These are phyloP conservation scores for Arabidopsis suecica DNA, from an alignment of 345 rosid species.

Conservation along the genomic window DNA sequence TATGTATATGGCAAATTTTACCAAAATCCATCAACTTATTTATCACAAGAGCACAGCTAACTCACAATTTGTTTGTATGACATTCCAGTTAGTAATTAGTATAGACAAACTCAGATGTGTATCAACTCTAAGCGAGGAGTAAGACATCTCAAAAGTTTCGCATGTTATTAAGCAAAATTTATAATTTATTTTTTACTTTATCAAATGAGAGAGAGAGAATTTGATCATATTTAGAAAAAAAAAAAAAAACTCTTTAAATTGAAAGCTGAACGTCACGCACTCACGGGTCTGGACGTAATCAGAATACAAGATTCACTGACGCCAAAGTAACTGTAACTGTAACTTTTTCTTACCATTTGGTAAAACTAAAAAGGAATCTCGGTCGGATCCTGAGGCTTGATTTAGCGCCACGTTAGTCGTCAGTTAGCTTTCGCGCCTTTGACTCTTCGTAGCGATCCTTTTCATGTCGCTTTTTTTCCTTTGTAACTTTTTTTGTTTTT, in stretches of 20 bases:
- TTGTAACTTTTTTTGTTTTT: neutral
- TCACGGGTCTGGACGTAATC: slow-evolving; percentile 27
- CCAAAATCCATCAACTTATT: neutral
- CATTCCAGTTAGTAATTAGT: neutral
- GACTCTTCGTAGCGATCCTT: slow-evolving; percentile 40
- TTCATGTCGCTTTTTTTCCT: slow-evolving; percentile 29
- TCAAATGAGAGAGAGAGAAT: neutral
- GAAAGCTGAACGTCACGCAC: slow-evolving; percentile 20
- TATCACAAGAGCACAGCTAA: neutral
- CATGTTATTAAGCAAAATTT: neutral
- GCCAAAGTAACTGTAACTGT: slow-evolving; percentile 14
- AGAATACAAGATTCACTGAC: slow-evolving; percentile 11
- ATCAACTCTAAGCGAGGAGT: too few relatives aligned
- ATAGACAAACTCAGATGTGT: neutral
- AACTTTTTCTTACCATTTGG: neutral
- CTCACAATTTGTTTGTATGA: neutral
- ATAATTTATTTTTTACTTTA: too few relatives aligned
- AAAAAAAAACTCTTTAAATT: neutral
- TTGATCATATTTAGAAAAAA: neutral
- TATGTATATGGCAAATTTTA: neutral
- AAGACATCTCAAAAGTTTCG: too few relatives aligned
- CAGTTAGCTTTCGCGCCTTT: slow-evolving; percentile 46
- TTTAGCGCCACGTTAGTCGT: slow-evolving; percentile 45
- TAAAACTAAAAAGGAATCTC: slow-evolving; percentile 38
- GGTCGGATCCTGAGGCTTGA: slow-evolving; percentile 34